Evolutionary conservation across 768 basidiomycete species (phyloP).

Genomic region (Suillus weaverae): DNA sequence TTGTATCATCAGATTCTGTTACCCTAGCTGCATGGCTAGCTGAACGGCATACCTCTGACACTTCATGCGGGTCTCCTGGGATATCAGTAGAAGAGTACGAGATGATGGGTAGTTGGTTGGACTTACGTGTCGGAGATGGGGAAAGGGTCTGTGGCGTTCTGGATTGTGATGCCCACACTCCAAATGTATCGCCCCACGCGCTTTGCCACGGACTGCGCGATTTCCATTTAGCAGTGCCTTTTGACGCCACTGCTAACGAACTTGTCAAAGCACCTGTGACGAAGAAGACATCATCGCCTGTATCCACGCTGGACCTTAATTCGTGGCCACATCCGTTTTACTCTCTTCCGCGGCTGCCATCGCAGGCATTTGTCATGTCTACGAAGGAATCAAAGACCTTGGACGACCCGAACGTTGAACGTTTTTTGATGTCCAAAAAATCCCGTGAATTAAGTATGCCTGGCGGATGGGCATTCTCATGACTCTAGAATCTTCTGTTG

Average conservation of each 20-base stretch:
- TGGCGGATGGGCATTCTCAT: constrained; percentile 38
- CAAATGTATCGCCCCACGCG: constrained; percentile 33
- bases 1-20: constrained; percentile 35
- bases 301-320: constrained; percentile 18
- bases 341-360: constrained; percentile 28
- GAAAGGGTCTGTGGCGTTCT: constrained; percentile 31
- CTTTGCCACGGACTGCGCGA: constrained; percentile 17
- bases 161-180: constrained; percentile 33
- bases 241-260: constrained; percentile 18
- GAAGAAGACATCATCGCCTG: constrained; percentile 9
- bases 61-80: constrained; percentile 24
- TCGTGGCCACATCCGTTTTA: constrained; percentile 19
- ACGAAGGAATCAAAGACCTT: constrained; percentile 16
- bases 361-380: constrained; percentile 19
- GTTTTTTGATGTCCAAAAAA: constrained; percentile 17
- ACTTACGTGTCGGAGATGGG: constrained; percentile 20
- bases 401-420: constrained; percentile 15
- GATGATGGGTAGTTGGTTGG: constrained; percentile 47
- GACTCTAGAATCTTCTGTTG: background rate
- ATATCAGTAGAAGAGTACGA: constrained; percentile 53
- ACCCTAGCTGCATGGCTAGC: constrained; percentile 39
- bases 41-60: constrained; percentile 36
- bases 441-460: constrained; percentile 40
- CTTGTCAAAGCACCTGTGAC: constrained; percentile 10
- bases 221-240: constrained; percentile 29